Conservation (phyloP, 768 basidiomycete genomes). For the Russula virescens region DNA sequence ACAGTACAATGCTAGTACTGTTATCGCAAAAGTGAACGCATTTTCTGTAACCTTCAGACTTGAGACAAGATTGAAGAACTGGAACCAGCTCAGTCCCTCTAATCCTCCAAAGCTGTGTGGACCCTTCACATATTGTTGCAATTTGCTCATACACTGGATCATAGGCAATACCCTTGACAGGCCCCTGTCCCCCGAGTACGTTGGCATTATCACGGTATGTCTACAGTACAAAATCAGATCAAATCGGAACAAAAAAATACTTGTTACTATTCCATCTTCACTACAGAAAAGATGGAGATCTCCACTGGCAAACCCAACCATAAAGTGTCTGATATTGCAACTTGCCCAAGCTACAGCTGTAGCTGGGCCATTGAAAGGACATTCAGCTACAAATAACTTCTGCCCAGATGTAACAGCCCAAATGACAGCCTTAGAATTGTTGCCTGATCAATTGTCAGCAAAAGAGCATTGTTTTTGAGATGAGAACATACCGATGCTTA, state of each 20-base stretch:
- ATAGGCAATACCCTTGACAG: not conserved
- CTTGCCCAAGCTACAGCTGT: too few species aligned
- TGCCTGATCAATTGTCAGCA: not conserved
- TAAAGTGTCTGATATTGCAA: too few species aligned
- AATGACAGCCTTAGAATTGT: not conserved
- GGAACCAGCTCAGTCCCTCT: too few species aligned
- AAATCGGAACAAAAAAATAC: too few species aligned
- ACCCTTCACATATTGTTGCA: not conserved
- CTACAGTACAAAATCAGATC: not conserved
- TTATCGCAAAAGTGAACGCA: not conserved
- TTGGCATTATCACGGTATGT: not conserved
- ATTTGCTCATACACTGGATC: not conserved
- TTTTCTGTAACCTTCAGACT: not conserved
- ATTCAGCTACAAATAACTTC: too few species aligned
- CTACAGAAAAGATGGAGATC: not conserved
- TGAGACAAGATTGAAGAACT: not conserved
- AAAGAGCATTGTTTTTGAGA: too few species aligned
- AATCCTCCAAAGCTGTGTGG: too few species aligned
- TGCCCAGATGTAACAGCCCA: not conserved
- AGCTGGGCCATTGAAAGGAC: too few species aligned
- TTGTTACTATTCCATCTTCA: not conserved
- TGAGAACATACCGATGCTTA: too few species aligned
- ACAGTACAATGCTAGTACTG: not conserved
- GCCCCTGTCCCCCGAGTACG: not conserved
- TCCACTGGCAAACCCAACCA: too few species aligned